These are phyloP conservation scores for Tylopilus sp. DNA, from an alignment of 768 basidiomycete species.

Conservation along the genomic window DNA sequence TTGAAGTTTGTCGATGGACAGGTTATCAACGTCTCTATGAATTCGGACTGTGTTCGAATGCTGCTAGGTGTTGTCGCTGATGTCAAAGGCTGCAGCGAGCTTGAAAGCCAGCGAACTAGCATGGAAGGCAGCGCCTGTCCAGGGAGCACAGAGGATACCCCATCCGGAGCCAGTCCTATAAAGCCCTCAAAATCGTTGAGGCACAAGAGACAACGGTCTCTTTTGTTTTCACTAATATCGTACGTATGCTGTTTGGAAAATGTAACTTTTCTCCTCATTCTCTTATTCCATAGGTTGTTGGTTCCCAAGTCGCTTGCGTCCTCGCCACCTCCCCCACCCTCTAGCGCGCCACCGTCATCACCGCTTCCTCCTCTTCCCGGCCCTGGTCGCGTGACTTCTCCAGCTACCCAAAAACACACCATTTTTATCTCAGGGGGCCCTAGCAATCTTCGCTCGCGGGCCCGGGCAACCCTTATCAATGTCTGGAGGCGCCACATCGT, in stretches of 20 bases:
- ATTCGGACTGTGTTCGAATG: conserved; percentile 38
- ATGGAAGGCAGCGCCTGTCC: conserved; percentile 26
- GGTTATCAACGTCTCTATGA: conserved; percentile 46
- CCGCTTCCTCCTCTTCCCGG: conserved; percentile 31
- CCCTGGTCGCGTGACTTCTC: conserved; percentile 26
- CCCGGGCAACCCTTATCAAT: conserved; percentile 66
- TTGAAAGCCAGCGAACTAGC: conserved; percentile 29
- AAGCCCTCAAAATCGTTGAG: conserved; percentile 37
- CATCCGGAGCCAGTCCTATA: conserved; percentile 16
- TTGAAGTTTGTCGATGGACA: conserved; percentile 60
- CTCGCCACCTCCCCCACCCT: conserved; percentile 19
- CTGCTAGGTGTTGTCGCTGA: conserved; percentile 51
- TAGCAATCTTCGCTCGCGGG: conserved; percentile 48
- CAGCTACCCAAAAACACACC: conserved; percentile 19
- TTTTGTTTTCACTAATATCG: conserved; percentile 68
- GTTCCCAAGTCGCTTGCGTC: conserved; percentile 32
- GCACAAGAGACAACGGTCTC: conserved; percentile 69
- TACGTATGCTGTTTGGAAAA: conserved; percentile 23
- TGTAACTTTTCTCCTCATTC: conserved; percentile 2
- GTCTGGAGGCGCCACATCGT: conserved; percentile 60
- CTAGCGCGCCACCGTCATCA: conserved; percentile 24
- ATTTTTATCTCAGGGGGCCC: conserved; percentile 7
- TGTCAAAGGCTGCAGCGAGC: conserved; percentile 46
- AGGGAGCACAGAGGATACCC: conserved; percentile 21
- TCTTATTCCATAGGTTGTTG: conserved; percentile 19